Base-by-base conservation (phyloP, 805 yeast genomes). In the Zygoascus ofunaensis region DNA sequence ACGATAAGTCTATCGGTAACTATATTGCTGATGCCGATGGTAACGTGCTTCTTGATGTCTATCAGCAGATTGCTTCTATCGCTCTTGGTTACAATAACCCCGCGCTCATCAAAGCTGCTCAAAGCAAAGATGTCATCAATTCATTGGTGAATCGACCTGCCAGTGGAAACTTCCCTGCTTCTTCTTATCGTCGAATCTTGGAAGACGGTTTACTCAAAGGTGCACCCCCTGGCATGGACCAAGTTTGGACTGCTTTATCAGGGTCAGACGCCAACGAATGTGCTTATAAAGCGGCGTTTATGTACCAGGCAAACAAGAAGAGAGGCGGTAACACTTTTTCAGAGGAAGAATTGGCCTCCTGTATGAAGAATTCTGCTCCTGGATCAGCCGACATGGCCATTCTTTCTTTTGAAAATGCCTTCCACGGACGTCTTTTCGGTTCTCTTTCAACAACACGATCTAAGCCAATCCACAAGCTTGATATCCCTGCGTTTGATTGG, bases 361-460 rank as follows among this genome's bases (percentile, higher is more conserved):
- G 80, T 47, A 89, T 89, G 97, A 68, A 73, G 52, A 87, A 87
- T 64, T 68, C 72, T 55, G 74, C 85, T 22, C 97, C 97, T 42
- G 96, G 96, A 46, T 75, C 94, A 39, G 94, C 96, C 30, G 83
- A 82, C 32, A 66, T 84, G 55, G 87, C 95, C 41, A 82, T 89
- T 49, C 60, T 90, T 53, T 87, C 96, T 4, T 89, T 89, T 68
- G 79, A 80, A 64, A 74, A 78, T 53, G 92, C 92, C 24, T 90
- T 89, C 83, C 97, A 89, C 63, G 97, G 97, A 52, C 79, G 97
- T 67, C 68, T 87, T 51, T 87, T 89, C 68, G 97, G 95, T 20
- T 76, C 94, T 44, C 87, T 85, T 37, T 83, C 95, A 4, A 78
- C 86, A 53, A 89, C 97, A 34, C 79, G 95, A 63, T 87, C 96